A percentile compares a stretch with the other conserved stretches of the same genome.
Evolutionary conservation across 2,329 filamentous ascomycete species (phyloP).

Genomic region (Curvularia verruculosa): DNA sequence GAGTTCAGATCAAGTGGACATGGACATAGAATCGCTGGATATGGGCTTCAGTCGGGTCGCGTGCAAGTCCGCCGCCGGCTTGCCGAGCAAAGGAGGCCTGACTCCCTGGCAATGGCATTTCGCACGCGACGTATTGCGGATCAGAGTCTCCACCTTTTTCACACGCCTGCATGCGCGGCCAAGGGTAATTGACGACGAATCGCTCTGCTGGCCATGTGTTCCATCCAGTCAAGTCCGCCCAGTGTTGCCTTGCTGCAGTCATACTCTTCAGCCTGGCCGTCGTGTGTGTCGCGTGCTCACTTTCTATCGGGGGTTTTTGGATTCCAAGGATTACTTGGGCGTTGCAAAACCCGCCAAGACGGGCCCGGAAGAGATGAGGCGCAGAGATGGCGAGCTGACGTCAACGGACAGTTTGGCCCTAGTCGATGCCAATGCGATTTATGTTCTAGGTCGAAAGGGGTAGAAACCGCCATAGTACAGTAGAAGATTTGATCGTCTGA

Average conservation of each 20-base stretch:
- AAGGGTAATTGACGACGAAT: not conserved
- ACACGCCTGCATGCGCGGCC: conserved; percentile 5
- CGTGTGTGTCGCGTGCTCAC: not conserved
- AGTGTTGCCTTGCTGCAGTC: not conserved
- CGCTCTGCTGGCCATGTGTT: not conserved
- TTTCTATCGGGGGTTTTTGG: not conserved
- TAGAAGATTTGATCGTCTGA: conserved; percentile 7
- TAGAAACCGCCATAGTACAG: not conserved
- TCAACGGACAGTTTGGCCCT: conserved; percentile 4
- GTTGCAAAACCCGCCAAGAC: not conserved
- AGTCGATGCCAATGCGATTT: not conserved
- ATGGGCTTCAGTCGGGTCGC: conserved; percentile 11
- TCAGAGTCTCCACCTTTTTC: conserved; percentile 10
- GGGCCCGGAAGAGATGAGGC: not conserved
- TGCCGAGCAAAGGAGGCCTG: conserved; percentile 13
- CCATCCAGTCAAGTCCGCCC: too few relatives aligned
- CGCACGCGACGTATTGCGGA: conserved; percentile 13
- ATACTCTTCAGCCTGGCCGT: not conserved
- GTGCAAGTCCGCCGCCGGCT: conserved; percentile 8
- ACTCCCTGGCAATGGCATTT: conserved; percentile 2
- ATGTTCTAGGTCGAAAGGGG: not conserved
- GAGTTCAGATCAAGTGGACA: conserved; percentile 3
- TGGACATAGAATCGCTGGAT: not conserved
- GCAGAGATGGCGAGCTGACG: conserved; percentile 4
- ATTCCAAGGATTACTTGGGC: not conserved